phyloP scores from a whole-genome alignment of 768 basidiomycete species.

The Polyporus arcularius region DNA sequence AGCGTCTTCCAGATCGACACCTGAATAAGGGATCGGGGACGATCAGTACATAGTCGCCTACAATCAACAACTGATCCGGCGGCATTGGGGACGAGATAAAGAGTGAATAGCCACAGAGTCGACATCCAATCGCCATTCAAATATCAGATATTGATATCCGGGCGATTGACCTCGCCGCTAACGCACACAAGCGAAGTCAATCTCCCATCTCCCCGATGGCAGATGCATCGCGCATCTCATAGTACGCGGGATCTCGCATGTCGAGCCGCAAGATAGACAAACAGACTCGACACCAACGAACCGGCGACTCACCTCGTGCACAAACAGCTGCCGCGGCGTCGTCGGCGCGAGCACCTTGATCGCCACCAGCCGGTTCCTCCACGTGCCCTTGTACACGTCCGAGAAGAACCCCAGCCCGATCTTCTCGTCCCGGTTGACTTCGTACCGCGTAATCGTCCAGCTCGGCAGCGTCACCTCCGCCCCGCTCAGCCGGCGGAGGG shows the following conservation, averaged over 20 bases:
- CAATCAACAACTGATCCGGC: background rate
- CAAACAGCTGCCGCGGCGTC: conserved; percentile 64
- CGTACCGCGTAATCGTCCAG: conserved; percentile 84
- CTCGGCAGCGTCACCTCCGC: conserved; percentile 46
- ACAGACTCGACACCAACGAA: background rate
- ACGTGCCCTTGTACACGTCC: conserved; percentile 75
- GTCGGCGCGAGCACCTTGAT: conserved; percentile 70
- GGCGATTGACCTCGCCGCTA: background rate
- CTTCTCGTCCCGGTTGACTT: conserved; percentile 68
- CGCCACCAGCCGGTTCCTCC: conserved; percentile 66
- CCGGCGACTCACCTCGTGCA: conserved; percentile 16
- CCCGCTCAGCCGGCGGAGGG: conserved; percentile 60
- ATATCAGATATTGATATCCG: background rate
- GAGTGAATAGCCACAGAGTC: background rate
- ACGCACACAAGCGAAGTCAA: background rate
- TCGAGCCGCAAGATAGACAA: background rate
- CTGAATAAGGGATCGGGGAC: background rate
- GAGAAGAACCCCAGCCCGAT: conserved; percentile 79
- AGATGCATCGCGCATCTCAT: background rate
- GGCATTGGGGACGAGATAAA: background rate
- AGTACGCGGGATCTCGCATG: background rate
- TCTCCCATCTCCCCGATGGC: background rate
- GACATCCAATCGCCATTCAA: background rate
- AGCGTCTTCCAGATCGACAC: conserved; percentile 65
- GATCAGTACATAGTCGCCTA: background rate